Conservation (phyloP, 331 rosid genomes). For the Phaseolus coccineus region DNA sequence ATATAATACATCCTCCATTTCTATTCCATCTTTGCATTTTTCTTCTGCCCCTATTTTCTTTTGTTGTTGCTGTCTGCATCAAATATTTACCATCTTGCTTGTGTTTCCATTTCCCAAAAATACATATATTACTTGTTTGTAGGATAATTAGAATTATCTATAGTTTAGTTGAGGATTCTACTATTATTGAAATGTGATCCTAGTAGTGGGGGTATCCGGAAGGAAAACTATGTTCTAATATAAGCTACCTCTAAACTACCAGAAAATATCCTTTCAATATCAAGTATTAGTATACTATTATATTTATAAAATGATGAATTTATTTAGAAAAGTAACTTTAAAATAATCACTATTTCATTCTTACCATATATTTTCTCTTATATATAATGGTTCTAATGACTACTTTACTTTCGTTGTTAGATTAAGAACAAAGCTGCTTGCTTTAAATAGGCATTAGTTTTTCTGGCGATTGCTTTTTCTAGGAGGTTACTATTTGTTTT, state of each 20-base stretch:
- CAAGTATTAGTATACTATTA: too few relatives aligned
- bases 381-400: too few relatives aligned
- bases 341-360: too few relatives aligned
- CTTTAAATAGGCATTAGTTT: not conserved
- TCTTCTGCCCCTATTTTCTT: too few relatives aligned
- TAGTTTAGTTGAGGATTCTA: conserved; percentile 3
- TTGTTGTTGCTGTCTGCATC: too few relatives aligned
- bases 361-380: too few relatives aligned
- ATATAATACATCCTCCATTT: too few relatives aligned
- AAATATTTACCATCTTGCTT: conserved; percentile 1
- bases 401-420: too few relatives aligned
- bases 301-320: too few relatives aligned
- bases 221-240: not conserved
- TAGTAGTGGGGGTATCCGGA: not conserved
- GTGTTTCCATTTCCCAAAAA: not conserved
- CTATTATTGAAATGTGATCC: conserved; percentile 21
- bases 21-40: too few relatives aligned
- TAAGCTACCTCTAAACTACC: not conserved
- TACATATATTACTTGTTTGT: not conserved
- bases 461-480: not conserved
- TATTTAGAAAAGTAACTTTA: too few relatives aligned
- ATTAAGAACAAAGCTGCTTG: not conserved
- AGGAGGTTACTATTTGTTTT: not conserved
- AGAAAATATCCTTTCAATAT: not conserved
- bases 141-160: not conserved